Base-by-base conservation (phyloP, 2,329 filamentous ascomycete species). In the Orbilia javanica region DNA sequence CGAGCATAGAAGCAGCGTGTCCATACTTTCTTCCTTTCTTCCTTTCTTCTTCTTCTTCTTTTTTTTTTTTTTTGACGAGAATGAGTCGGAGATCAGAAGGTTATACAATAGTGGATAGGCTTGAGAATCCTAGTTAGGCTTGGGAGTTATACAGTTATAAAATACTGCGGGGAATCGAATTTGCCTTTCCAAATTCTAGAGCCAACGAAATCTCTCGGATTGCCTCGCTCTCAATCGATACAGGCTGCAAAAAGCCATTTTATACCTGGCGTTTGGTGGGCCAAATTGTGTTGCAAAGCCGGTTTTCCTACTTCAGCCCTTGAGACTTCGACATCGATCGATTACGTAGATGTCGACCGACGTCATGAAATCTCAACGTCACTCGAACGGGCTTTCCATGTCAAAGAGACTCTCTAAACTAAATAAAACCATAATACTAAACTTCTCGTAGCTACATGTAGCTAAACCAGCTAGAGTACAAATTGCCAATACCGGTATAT, bases 1-100 rank as follows among this genome's bases (percentile, higher is more conserved):
- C 20, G 82, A 63, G 55, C 84, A 76, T 22, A 82, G 79, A 72
- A 83, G 79, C 67, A 83, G 27, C 60, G 83, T 77, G 3, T 52
- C 66, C 72, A 77, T n/a, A n/a, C n/a, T n/a, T n/a, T n/a, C n/a
- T n/a, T n/a, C n/a, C n/a, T n/a, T n/a, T n/a, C n/a, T n/a, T n/a
- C n/a, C n/a, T n/a, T n/a, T n/a, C n/a, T n/a, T n/a, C n/a, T n/a
- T n/a, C n/a, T n/a, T n/a, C n/a, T n/a, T n/a, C n/a, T n/a, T n/a
- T n/a, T n/a, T n/a, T n/a, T n/a, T n/a, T n/a, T n/a, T 77, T 27
- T 22, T 63, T 60, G 25, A 13, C 25, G 27, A 5, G 46, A 10
- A 15, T 2, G 4, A 29, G 36, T 39, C 1, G 36, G 3, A 15
- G n/a, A 39, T 36, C 10, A 10, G 34, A 36, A 10, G 3, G 8